Base-by-base conservation (phyloP, 257 asterid genomes). In the Asclepias syriaca region DNA sequence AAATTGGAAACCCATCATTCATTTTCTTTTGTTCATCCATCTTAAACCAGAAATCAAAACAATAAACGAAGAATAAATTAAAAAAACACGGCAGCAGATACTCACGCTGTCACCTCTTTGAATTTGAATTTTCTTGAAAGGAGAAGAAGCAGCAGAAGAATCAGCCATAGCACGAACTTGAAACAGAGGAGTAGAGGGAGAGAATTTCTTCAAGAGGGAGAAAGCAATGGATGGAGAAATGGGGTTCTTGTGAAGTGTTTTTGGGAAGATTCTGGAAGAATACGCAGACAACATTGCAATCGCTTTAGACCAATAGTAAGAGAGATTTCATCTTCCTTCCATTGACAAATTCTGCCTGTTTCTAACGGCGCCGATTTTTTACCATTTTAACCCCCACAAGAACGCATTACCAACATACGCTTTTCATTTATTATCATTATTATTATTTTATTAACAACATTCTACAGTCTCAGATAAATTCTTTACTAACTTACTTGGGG, bases 51-150 rank as follows among this genome's bases (percentile, higher is more conserved):
- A 70, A 40, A 34, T 8, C 8, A 34, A 34, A 54, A 39, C 8
- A 11, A 57, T 14, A 24, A 2, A 54, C 1, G 67, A 49, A 39
- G 65, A 40, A 56, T 34, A 46, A 70, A 68, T 24, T 6, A 27
- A 11, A 27, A 27, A 46, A 45, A 5, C 9, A 49, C 0, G 15
- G 18, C 11, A 46, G 60, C 32, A 69, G 40, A 69, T 13, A 37
- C 80, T 78, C 75, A 94, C 98, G 70, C 86, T 84, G 79, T 87
- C 77, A 60, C 80, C 98, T 65, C 96, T 87, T 77, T 87, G 97
- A 84, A 94, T 89, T 88, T 85, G 90, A 46, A 94, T 82, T 74
- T 88, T 94, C 81, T 82, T 88, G 91, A 94, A 88, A 50, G 92
- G 87, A n/a, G 95, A 80, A 43, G 92, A 70, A 37, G 84, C 48